Evolutionary conservation across 768 basidiomycete genomes (phyloP).

Genomic region (Roridomyces roridus): DNA sequence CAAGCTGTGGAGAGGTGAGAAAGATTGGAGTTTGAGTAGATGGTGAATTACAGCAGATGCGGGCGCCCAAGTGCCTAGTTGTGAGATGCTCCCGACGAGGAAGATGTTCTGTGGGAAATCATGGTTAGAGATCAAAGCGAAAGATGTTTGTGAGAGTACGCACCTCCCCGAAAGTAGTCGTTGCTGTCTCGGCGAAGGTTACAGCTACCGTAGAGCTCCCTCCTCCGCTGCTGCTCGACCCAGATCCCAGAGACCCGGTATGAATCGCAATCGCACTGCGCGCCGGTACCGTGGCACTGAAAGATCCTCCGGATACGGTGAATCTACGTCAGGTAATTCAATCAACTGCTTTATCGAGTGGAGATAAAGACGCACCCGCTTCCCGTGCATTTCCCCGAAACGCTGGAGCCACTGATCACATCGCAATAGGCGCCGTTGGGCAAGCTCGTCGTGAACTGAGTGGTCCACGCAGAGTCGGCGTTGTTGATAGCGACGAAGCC

Average conservation of each 20-base stretch:
- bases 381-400: slow-evolving; percentile 54
- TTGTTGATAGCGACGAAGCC: slow-evolving; percentile 78
- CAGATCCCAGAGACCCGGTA: slow-evolving; percentile 43
- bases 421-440: slow-evolving; percentile 70
- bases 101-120: slow-evolving; percentile 57
- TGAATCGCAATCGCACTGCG: slow-evolving; percentile 65
- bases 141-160: slow-evolving; percentile 5
- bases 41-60: slow-evolving; percentile 45
- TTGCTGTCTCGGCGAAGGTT: slow-evolving; percentile 60
- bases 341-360: background rate
- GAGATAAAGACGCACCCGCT: slow-evolving; percentile 47
- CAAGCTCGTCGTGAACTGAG: slow-evolving; percentile 62
- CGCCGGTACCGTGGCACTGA: slow-evolving; percentile 56
- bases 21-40: background rate
- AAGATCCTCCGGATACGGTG: slow-evolving; percentile 54
- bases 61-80: slow-evolving; percentile 60
- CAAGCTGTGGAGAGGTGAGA: slow-evolving; percentile 41
- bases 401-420: slow-evolving; percentile 56
- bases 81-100: slow-evolving; percentile 59
- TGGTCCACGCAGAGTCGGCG: slow-evolving; percentile 57
- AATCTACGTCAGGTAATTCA: slow-evolving; percentile 38
- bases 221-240: slow-evolving; percentile 9
- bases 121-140: background rate
- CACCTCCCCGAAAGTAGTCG: slow-evolving; percentile 64
- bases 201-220: slow-evolving; percentile 41